Base-by-base conservation (phyloP, 306 rosid species). In the Erythrophleum fordii region DNA sequence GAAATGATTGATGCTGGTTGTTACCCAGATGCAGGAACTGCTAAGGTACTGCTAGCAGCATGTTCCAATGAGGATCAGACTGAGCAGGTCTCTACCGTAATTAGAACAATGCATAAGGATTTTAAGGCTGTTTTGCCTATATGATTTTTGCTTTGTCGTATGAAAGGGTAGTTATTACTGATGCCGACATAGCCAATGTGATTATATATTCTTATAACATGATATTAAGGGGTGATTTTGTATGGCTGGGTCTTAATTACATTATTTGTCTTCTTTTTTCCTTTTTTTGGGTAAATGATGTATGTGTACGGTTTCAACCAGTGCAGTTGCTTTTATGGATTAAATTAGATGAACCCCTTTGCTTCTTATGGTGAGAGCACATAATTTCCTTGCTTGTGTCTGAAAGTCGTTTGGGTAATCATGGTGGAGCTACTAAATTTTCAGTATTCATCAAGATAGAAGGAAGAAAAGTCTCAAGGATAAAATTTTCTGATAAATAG, bases 1-100 rank as follows among this genome's bases (percentile, higher is more conserved):
- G 92, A 90, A 68, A 93, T 93, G 99, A 86, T 95, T 60, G 98
- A 92, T 90, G 76, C 90, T 76, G 97, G 97, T 53, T 95, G 99
- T 85, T 89, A 90, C 39, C 99, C 98, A 0, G 99, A 95, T 81
- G 96, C 90, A 1, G 99, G 97, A 88, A 92, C 98, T 13, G 96
- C 93, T 2, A 95, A 87, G 81, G 96, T 93, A 14, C 90, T 95
- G 23, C 93, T 95, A 69, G 88, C 94, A 49, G 90, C 97, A 69
- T 93, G 98, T 78, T 83, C 94, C 18, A 92, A 84, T 66, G 89
- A 92, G 71, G 91, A 93, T 75, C 97, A 95, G 83, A 86, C 79
- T 44, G 71, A 88, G 82, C 99, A 95, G 86, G 93, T 93, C 68
- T 93, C 94, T 25, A 75, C 81, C 58, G 92, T 95, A 28, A 88